Percentiles rank a stretch among this genome's conserved stretches.
Conservation (phyloP, 441 rosid genomes). For the Jatropha podagrica region DNA sequence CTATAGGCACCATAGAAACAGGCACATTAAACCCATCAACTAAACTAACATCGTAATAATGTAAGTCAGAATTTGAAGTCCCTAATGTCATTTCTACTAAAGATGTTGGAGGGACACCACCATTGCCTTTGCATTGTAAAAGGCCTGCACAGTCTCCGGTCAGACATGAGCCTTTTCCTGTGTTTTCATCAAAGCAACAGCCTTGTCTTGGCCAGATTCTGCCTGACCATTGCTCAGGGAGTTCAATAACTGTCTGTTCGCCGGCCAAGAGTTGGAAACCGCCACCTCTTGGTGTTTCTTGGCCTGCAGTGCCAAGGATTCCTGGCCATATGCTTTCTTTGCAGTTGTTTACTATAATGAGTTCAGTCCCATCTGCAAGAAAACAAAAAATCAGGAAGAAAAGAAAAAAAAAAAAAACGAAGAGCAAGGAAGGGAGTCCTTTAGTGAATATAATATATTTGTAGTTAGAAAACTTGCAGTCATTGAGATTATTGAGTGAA, state of each 20-base stretch:
- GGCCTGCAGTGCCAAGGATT: constrained; percentile 50
- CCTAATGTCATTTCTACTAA: constrained; percentile 71
- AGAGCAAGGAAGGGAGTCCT: neutral
- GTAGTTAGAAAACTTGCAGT: neutral
- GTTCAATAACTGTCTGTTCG: constrained; percentile 35
- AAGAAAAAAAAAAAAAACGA: too few species aligned
- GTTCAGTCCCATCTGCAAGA: constrained; percentile 44
- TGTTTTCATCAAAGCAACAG: constrained; percentile 44
- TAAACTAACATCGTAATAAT: constrained; percentile 65
- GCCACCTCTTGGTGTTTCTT: constrained; percentile 40
- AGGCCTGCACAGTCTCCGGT: constrained; percentile 59
- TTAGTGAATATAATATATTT: neutral
- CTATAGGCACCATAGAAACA: constrained; percentile 51
- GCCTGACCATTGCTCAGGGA: constrained; percentile 62
- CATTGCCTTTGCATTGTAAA: constrained; percentile 47
- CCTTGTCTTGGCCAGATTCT: constrained; percentile 73
- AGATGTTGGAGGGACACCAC: constrained; percentile 59
- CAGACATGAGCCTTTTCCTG: constrained; percentile 44
- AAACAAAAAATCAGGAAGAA: neutral
- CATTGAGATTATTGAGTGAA: neutral
- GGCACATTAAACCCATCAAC: constrained; percentile 71
- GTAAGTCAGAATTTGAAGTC: constrained; percentile 41
- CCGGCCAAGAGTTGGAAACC: constrained; percentile 53
- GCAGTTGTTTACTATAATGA: constrained; percentile 58
- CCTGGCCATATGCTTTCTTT: constrained; percentile 64